Evolutionary conservation across 2,329 filamentous ascomycete species (phyloP), one percentile per base, ranked within the genome.

Genomic region (Phialophora tarda): DNA sequence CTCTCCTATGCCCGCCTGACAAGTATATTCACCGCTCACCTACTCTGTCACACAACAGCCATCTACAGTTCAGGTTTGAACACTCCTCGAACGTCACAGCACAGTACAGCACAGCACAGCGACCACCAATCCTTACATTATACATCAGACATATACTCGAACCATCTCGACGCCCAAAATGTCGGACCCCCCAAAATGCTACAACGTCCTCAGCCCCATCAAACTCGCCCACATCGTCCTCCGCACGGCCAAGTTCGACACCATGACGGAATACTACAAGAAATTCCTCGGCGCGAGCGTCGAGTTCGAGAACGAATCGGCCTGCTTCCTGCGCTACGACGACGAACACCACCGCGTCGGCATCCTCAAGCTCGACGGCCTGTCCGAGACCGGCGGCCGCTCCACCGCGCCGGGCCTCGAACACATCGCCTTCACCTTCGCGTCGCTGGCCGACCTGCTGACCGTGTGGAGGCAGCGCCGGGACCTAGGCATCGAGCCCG

Each of bases 401-500:
- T 26, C 14, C 2, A 28, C 41, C 7, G 50, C 51, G n/a, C 50
- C 60, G 24, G 60, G 60, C 10, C 24, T 62, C 11, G 50, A 64
- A 17, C 62, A 64, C 48, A 60, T 64, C 24, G 62, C 62, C 8
- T 64, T 64, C 34, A 64, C 62, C 1, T 64, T 53, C 44, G 47
- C 50, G 17, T 60, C 11, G 3, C 44, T 64, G n/a, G 50, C 47
- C 0, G 62, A 64, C 50, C 62, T 64, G 7, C 38, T 60, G 17
- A 47, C 12, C 8, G 41, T 57, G 4, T 64, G 58, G n/a, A 21
- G 38, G 58, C 62, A 64, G 34, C 44, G 62, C 12, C 59, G 56
- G 50, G 34, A 10, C 1, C 47, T 53, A 2, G 56, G 55, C 1
- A 55, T 64, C 14, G n/a, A 60, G 11, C 62, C 62, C n/a, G 48